Evolutionary conservation across 768 basidiomycete genomes (phyloP).

Genomic region (Cystofilobasidium capitatum): DNA sequence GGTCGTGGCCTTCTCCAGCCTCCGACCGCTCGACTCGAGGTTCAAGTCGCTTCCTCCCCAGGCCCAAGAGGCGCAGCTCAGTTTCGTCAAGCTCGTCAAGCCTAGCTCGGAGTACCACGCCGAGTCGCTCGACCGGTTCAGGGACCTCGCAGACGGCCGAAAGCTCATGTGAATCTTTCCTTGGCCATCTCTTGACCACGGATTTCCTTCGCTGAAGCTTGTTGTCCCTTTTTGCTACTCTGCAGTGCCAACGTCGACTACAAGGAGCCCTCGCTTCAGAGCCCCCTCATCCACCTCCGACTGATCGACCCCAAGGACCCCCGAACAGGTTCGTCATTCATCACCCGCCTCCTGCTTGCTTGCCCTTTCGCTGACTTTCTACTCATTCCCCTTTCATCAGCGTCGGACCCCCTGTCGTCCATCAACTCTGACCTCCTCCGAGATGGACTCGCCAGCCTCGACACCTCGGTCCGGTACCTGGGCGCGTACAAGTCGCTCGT

Average conservation of each 20-base stretch:
- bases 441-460: conserved; percentile 74
- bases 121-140: conserved; percentile 81
- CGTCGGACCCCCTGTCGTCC: conserved; percentile 60
- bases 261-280: conserved; percentile 52
- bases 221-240: neutral
- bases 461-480: conserved; percentile 64
- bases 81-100: conserved; percentile 63
- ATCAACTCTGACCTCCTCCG: conserved; percentile 82
- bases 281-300: conserved; percentile 62
- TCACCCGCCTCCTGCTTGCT: no score
- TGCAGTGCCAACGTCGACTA: conserved; percentile 75
- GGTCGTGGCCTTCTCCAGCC: conserved; percentile 59
- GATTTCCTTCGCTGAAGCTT: neutral
- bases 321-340: conserved; percentile 36
- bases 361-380: neutral
- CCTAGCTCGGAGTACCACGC: conserved; percentile 74
- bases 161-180: conserved; percentile 30
- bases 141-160: conserved; percentile 57
- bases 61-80: conserved; percentile 86
- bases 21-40: conserved; percentile 78
- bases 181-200: neutral
- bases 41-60: conserved; percentile 87
- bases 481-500: conserved; percentile 58
- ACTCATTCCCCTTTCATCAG: conserved; percentile 22
- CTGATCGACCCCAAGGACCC: conserved; percentile 82